Evolutionary conservation across 1,284 basidiomycete genomes (phyloP).

Genomic region (Mrakiaceae sp.): DNA sequence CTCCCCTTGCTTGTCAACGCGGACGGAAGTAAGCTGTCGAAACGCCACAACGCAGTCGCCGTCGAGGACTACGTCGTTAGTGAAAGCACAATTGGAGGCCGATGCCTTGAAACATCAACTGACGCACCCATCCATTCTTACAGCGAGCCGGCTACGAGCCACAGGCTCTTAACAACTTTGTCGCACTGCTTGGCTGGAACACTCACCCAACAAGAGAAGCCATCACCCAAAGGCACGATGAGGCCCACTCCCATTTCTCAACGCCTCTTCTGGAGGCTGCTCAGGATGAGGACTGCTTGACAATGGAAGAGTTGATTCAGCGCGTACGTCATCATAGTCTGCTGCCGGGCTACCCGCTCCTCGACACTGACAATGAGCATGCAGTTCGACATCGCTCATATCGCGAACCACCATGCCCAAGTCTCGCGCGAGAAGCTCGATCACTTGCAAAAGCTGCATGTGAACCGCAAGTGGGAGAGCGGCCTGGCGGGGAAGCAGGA

Average conservation of each 20-base stretch:
- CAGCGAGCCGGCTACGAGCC: constrained; percentile 73
- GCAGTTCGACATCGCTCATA: constrained; percentile 8
- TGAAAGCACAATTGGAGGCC: not conserved
- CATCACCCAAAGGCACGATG: not conserved
- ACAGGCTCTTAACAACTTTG: constrained; percentile 79
- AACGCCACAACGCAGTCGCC: constrained; percentile 77
- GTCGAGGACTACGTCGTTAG: constrained; percentile 75
- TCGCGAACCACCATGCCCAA: constrained; percentile 2
- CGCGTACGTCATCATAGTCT: constrained; percentile 39
- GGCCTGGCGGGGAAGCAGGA: constrained; percentile 18
- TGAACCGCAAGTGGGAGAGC: constrained; percentile 1
- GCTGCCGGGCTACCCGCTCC: constrained; percentile 30
- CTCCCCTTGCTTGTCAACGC: constrained; percentile 80
- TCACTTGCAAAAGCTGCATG: constrained; percentile 7
- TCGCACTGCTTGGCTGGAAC: constrained; percentile 88
- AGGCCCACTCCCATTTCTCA: not conserved
- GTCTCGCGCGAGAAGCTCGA: constrained; percentile 1
- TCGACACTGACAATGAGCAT: constrained; percentile 22
- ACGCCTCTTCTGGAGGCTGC: constrained; percentile 20
- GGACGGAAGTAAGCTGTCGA: constrained; percentile 90
- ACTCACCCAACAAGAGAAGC: constrained; percentile 31
- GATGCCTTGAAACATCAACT: not conserved
- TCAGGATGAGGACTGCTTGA: constrained; percentile 53
- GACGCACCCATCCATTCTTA: not conserved
- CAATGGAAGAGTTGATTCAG: constrained; percentile 50